Evolutionary conservation across 169 alveolate genomes (phyloP).

Genomic region (Eimeria tenella): DNA sequence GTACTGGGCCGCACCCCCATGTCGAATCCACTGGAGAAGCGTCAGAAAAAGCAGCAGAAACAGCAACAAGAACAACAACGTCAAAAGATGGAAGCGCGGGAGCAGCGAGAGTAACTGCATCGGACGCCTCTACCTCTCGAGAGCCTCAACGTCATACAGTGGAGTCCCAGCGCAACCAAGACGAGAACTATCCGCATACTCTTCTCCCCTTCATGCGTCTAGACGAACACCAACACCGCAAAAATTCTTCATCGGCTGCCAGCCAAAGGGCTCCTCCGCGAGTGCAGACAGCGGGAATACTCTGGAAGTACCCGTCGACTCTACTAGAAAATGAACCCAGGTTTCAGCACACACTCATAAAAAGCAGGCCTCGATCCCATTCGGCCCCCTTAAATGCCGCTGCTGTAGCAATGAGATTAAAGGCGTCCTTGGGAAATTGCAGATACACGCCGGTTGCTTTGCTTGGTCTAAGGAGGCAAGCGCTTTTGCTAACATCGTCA

Average conservation of each 20-base stretch:
- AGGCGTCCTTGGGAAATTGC: neutral
- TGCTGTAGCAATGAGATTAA: neutral
- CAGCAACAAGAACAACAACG: neutral
- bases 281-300: neutral
- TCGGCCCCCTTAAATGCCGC: neutral
- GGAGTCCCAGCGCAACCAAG: too few relatives aligned
- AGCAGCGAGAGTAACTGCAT: neutral
- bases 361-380: constrained; percentile 25
- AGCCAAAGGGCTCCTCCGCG: neutral
- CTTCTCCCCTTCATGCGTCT: neutral
- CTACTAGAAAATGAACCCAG: too few relatives aligned
- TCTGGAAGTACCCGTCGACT: too few relatives aligned
- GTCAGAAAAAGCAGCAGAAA: neutral
- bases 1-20: too few relatives aligned
- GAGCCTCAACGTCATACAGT: too few relatives aligned
- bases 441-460: neutral
- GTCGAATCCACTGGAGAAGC: neutral
- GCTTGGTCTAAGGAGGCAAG: constrained; percentile 3
- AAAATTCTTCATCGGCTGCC: constrained; percentile 25
- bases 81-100: too few relatives aligned
- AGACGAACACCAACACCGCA: neutral
- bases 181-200: too few relatives aligned
- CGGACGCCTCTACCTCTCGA: neutral
- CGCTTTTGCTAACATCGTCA: neutral
- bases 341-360: neutral